Evolutionary conservation across 1,284 basidiomycete species (phyloP), one percentile per base, ranked within the genome.

Genomic region (Rugosomyces carneus): DNA sequence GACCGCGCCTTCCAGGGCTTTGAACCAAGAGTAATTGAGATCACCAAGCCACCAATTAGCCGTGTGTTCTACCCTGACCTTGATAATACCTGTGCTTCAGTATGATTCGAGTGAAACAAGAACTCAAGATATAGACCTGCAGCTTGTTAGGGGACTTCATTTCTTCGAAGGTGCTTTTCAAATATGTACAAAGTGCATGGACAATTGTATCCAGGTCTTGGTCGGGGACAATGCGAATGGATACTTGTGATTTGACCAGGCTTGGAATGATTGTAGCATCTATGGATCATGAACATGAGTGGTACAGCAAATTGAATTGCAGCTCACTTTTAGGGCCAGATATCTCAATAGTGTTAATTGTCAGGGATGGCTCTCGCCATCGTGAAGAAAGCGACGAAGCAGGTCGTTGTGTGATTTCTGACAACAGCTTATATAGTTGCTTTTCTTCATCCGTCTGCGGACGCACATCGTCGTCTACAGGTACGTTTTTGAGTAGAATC

Each of bases 41-140:
- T 87, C 80, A 0, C 93, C 93, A 1, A 97, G 73, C 95, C 95
- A 99, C 93, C 94, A 99, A 58, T 93, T 87, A 0, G 93, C 93
- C 1, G 80, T 84, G 53, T 93, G 89, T 38, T 89, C 83, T 40
- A 97, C 81, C 21, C 70, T 72, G 40, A 94, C 72, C 87, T 93
- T 48, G 23, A 13, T 18, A 15, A 36, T 26, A 11, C 45, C 34
- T 15, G 16, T 23, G 23, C 11, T n/a, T 27, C 31, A 24, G 8
- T 7, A 23, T 43, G 15, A 29, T 40, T n/a, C 13, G 13, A 15
- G 20, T 6, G 21, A 10, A 34, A 49, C 40, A 44, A 11, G 9
- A 45, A 5, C 13, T 18, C 0, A 44, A 20, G 38, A 23, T 34
- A 45, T 64, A 50, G n/a, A 89, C 88, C 49, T 81, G 69, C n/a